Conservation (phyloP, 106 monocot species). For the Agapanthus africanus region DNA sequence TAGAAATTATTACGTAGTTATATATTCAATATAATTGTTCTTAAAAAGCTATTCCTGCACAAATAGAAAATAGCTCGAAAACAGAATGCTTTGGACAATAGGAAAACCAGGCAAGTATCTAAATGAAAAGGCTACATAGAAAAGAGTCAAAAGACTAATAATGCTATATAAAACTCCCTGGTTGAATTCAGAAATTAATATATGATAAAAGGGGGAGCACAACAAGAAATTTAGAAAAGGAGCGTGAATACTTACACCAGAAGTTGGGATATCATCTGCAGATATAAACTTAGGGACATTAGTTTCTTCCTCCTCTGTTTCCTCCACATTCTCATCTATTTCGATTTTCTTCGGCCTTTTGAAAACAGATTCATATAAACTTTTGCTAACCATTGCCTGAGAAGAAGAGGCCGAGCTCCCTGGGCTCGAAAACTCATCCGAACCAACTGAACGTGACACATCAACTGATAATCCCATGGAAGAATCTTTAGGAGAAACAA, state of each 20-base stretch:
- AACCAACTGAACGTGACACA: background rate
- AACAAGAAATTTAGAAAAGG: background rate
- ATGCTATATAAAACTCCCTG: too few relatives aligned
- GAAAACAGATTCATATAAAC: constrained; percentile 13
- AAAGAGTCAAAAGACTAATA: too few relatives aligned
- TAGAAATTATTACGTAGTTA: background rate
- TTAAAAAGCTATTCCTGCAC: too few relatives aligned
- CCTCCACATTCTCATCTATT: constrained; percentile 7
- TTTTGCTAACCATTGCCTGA: constrained; percentile 19
- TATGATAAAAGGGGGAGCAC: background rate
- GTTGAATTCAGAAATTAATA: too few relatives aligned
- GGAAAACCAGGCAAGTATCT: background rate
- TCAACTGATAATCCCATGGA: constrained; percentile 1
- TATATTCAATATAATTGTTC: background rate
- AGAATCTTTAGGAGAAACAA: constrained; percentile 22
- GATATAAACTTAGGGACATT: background rate
- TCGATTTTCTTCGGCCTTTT: constrained; percentile 14
- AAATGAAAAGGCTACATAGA: background rate
- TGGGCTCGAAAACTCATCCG: constrained; percentile 11
- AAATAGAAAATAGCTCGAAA: background rate
- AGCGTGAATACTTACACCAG: constrained; percentile 18
- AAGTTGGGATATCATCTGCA: constrained; percentile 7
- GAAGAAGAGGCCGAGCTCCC: constrained; percentile 14
- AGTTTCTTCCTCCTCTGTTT: constrained; percentile 1
- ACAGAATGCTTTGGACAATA: background rate